Percentiles rank a stretch among this genome's conserved stretches.
These are phyloP conservation scores for Colletotrichum lini DNA, from an alignment of 2,329 filamentous ascomycete species.

Conservation along the genomic window DNA sequence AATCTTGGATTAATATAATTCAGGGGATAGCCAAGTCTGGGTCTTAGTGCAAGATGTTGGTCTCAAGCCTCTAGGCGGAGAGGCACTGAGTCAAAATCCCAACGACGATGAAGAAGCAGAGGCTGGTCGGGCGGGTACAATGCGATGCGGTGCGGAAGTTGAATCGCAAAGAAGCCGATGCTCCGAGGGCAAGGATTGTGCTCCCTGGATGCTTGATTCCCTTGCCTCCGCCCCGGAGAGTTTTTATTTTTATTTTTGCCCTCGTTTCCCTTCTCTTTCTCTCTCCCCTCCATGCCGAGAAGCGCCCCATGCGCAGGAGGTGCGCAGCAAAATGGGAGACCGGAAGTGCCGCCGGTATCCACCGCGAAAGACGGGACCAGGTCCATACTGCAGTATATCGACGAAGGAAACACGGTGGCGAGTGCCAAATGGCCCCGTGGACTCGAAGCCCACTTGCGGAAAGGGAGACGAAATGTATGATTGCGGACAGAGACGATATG, in stretches of 20 bases:
- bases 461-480: not conserved
- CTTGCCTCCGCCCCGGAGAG: slow-evolving; percentile 22
- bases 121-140: slow-evolving; percentile 21
- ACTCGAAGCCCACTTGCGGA: not conserved
- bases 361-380: slow-evolving; percentile 16
- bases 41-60: not conserved
- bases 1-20: slow-evolving; percentile 41
- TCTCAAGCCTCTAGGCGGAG: slow-evolving; percentile 6
- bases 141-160: slow-evolving; percentile 20
- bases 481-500: too few relatives aligned
- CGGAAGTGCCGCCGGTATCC: slow-evolving; percentile 30
- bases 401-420: not conserved
- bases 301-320: slow-evolving; percentile 15
- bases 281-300: slow-evolving; percentile 10
- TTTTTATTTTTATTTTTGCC: not conserved
- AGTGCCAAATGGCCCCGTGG: not conserved
- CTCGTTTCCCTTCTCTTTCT: slow-evolving; percentile 19
- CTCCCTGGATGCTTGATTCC: slow-evolving; percentile 25
- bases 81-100: slow-evolving; percentile 29
- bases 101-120: slow-evolving; percentile 22
- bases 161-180: slow-evolving; percentile 18
- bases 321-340: not conserved
- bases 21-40: slow-evolving; percentile 22
- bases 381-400: not conserved
- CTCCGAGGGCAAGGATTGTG: slow-evolving; percentile 19